Percentiles rank a stretch among this genome's conserved stretches.
These are phyloP conservation scores for Pachyrhizus erosus DNA, from an alignment of 306 rosid species.

Conservation along the genomic window DNA sequence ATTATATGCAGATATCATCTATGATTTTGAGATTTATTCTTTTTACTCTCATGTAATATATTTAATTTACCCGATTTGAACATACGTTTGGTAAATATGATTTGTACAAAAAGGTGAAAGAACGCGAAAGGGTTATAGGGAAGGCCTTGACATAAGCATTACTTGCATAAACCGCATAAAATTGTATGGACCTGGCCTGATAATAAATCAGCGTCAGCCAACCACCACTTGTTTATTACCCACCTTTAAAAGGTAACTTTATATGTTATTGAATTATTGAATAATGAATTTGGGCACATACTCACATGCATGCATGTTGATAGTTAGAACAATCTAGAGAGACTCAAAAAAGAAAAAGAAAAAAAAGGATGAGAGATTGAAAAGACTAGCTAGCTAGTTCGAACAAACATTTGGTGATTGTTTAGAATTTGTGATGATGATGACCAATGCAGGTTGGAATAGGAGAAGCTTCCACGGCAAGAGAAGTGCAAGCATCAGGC, in stretches of 20 bases:
- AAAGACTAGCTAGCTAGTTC: conserved; percentile 44
- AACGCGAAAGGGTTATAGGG: conserved; percentile 31
- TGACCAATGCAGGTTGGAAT: conserved; percentile 72
- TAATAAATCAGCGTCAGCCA: conserved; percentile 52
- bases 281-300: conserved; percentile 5
- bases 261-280: neutral
- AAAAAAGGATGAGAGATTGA: conserved; percentile 9
- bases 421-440: neutral
- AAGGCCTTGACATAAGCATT: conserved; percentile 47
- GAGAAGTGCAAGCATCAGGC: conserved; percentile 59
- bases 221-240: conserved; percentile 45
- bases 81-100: conserved; percentile 13
- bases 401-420: neutral
- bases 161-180: conserved; percentile 63
- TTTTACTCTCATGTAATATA: neutral
- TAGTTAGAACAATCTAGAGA: neutral
- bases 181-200: conserved; percentile 47
- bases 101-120: conserved; percentile 21
- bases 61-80: conserved; percentile 13
- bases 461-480: conserved; percentile 70
- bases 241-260: conserved; percentile 37
- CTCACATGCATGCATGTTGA: neutral
- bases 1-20: neutral
- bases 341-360: neutral
- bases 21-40: neutral